These are phyloP conservation scores for Coffea humblotiana DNA, from an alignment of 305 asterid species.

Conservation along the genomic window DNA sequence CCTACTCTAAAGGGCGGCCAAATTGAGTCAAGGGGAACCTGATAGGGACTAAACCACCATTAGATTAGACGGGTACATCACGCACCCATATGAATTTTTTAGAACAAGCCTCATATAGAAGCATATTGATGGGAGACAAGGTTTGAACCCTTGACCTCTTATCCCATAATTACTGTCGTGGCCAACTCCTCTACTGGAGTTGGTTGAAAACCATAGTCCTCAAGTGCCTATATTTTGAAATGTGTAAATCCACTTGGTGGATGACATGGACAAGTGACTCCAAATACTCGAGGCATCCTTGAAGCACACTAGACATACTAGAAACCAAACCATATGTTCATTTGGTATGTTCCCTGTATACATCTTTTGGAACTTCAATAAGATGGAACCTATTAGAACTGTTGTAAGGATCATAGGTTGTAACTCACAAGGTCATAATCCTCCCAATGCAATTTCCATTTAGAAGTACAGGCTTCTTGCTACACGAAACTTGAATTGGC, in stretches of 20 bases:
- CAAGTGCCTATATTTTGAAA: not conserved
- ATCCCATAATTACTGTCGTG: too few relatives aligned
- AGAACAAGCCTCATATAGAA: too few relatives aligned
- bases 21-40: too few relatives aligned
- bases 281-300: not conserved
- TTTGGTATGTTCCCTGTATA: not conserved
- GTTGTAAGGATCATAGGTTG: constrained; percentile 1
- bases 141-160: too few relatives aligned
- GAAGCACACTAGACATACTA: not conserved
- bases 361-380: not conserved
- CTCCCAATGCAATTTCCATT: constrained; percentile 6
- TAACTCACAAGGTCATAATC: not conserved
- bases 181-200: too few relatives aligned
- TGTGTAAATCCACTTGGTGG: not conserved
- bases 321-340: too few relatives aligned
- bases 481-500: not conserved
- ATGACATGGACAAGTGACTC: not conserved
- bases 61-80: too few relatives aligned
- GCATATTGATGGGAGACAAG: too few relatives aligned
- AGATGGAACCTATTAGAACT: not conserved
- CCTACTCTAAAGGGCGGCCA: too few relatives aligned
- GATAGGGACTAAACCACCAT: too few relatives aligned
- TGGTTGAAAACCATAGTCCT: not conserved
- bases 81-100: too few relatives aligned
- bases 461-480: not conserved